Evolutionary conservation across 352 stramenopile genomes (phyloP).

Genomic region (Globisporangium camurandrum): DNA sequence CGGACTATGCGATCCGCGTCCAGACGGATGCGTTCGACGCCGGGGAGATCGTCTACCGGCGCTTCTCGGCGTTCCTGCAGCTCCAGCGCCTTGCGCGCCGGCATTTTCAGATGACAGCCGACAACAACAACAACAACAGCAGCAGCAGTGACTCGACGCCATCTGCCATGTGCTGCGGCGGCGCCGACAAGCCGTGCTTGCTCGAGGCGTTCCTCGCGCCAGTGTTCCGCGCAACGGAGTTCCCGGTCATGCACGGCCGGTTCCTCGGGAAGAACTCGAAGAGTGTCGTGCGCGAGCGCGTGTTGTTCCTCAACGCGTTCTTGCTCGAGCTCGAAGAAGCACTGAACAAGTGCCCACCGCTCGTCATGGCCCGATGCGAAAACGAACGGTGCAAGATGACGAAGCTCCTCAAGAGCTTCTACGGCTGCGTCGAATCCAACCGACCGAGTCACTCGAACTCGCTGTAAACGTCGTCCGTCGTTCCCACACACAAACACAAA

Average conservation of each 20-base stretch:
- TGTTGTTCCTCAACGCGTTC: conserved; percentile 82
- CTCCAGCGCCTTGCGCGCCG: conserved; percentile 64
- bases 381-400: conserved; percentile 76
- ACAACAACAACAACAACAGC: no score
- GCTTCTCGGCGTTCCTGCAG: conserved; percentile 82
- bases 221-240: conserved; percentile 69
- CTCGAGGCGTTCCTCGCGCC: conserved; percentile 57
- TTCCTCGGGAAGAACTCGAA: conserved; percentile 81
- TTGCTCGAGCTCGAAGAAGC: conserved; percentile 67
- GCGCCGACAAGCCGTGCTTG: conserved; percentile 56
- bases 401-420: conserved; percentile 85
- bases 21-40: conserved; percentile 51
- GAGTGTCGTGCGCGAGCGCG: conserved; percentile 61
- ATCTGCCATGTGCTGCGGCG: conserved; percentile 69
- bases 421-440: conserved; percentile 49
- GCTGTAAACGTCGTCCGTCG: conserved; percentile 23
- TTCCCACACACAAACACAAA: not conserved
- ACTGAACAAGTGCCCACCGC: conserved; percentile 64
- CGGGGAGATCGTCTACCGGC: conserved; percentile 67
- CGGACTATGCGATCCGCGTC: conserved; percentile 81
- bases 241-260: conserved; percentile 59
- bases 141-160: no score
- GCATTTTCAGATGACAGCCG: conserved; percentile 69
- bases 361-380: conserved; percentile 70
- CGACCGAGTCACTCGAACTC: conserved; percentile 33